Base-by-base conservation (phyloP, 2,329 filamentous ascomycete species). In the Byssothecium circinans region DNA sequence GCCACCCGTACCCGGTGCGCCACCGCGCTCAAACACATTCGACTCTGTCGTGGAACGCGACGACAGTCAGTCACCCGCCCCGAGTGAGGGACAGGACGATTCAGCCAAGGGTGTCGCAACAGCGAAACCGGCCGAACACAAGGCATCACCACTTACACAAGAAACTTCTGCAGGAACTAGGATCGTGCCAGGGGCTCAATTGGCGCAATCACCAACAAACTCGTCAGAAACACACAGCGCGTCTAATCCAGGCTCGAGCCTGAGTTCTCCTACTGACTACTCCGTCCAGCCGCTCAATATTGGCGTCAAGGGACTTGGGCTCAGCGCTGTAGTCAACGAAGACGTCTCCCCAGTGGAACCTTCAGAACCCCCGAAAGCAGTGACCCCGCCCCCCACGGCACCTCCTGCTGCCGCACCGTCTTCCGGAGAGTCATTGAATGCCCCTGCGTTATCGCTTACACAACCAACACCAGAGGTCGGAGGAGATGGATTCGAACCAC, bases 391-490 rank as follows among this genome's bases (percentile, higher is more conserved):
- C 47, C 59, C 22, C 41, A 15, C 12, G 4, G 25, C 45, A n/a
- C 36, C 36, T 15, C 20, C 36, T 49, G 7, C 35, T 42, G 20
- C 43, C 23, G 39, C 41, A 29, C 37, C 56, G 14, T 30, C 56
- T n/a, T 23, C 41, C 42, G 11, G 47, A 55, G 17, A 27, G 47
- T 5, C 53, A 60, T 25, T 46, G 62, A 35, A 65, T 37, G 47
- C 64, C 4, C 71, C 71, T 6, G 54, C 70, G 41, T 56, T 73
- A 17, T 68, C 70, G 15, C 49, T 74, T 2, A 73, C 65, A 3
- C 65, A 73, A 40, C 64, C 71, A 19, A 74, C 71, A 20, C 71
- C 71, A 15, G 53, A 67, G 6, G 45, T 72, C 29, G 69, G 70
- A 34, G 58, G 66, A 20, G 64, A 65, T 44, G 62, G 63, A 12